Percentiles rank a stretch among this genome's conserved stretches.
These are phyloP conservation scores for Daldinia grandis DNA, from an alignment of 495 filamentous ascomycete species.

Conservation along the genomic window DNA sequence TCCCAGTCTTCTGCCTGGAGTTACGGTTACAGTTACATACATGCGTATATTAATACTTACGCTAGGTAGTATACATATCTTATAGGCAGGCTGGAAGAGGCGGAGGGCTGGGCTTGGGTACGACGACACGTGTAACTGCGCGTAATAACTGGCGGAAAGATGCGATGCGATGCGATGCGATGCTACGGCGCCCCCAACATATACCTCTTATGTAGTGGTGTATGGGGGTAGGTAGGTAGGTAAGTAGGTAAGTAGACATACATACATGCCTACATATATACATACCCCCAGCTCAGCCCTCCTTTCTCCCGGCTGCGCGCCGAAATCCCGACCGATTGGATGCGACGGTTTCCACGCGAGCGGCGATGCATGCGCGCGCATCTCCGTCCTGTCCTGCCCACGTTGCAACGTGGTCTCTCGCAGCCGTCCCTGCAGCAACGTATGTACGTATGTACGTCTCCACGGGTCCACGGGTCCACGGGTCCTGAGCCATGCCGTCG, in stretches of 20 bases:
- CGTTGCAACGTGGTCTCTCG: conserved; percentile 41
- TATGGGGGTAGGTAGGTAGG: too few species aligned
- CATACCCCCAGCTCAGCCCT: not conserved
- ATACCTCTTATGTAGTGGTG: not conserved
- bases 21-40: not conserved
- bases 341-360: conserved; percentile 32
- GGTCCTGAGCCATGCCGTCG: conserved; percentile 32
- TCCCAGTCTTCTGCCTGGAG: not conserved
- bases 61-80: not conserved
- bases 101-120: conserved; percentile 15
- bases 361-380: conserved; percentile 14
- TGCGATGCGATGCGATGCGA: conserved; percentile 21
- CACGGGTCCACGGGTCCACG: conserved; percentile 28
- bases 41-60: not conserved
- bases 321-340: conserved; percentile 40
- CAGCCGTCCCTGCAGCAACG: conserved; percentile 31
- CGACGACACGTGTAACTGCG: conserved; percentile 40
- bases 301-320: conserved; percentile 23
- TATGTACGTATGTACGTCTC: conserved; percentile 21
- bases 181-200: not conserved
- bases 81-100: not conserved
- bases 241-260: not conserved
- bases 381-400: conserved; percentile 22
- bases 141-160: conserved; percentile 24
- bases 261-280: not conserved